These are phyloP conservation scores for Polytolypa hystricis DNA, from an alignment of 2,329 filamentous ascomycete genomes.

Conservation along the genomic window DNA sequence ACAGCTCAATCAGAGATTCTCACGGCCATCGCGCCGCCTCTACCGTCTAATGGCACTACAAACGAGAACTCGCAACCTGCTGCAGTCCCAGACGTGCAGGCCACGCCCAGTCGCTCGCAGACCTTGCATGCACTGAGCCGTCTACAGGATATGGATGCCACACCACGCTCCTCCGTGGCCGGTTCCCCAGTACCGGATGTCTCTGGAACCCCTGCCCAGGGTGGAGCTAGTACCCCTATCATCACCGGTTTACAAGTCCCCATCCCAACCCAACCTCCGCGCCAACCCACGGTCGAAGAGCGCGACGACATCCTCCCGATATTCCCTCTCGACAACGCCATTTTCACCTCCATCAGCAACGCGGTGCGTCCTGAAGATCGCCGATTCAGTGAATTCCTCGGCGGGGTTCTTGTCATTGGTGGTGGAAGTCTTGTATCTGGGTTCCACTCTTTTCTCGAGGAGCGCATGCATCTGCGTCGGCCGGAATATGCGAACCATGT, in stretches of 20 bases:
- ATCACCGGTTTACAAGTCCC: constrained; percentile 13
- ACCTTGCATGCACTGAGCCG: constrained; percentile 60
- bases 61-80: constrained; percentile 28
- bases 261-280: constrained; percentile 1
- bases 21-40: constrained; percentile 37
- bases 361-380: constrained; percentile 83
- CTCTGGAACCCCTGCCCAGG: constrained; percentile 55
- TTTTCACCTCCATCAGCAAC: constrained; percentile 78
- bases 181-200: constrained; percentile 74
- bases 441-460: constrained; percentile 73
- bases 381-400: constrained; percentile 80
- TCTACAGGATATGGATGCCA: constrained; percentile 58
- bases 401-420: constrained; percentile 82
- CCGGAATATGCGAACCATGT: constrained; percentile 56
- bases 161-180: constrained; percentile 74
- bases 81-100: constrained; percentile 21
- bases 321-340: constrained; percentile 76
- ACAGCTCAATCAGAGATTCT: constrained; percentile 64
- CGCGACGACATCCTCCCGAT: constrained; percentile 73
- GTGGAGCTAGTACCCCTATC: constrained; percentile 32
- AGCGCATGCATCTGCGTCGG: constrained; percentile 57
- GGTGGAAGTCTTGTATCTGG: constrained; percentile 72
- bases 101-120: constrained; percentile 43
- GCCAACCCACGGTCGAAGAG: constrained; percentile 40
- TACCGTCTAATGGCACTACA: constrained; percentile 16